Evolutionary conservation across 2,329 filamentous ascomycete species (phyloP).

Genomic region (Beauveria rudraprayagi): DNA sequence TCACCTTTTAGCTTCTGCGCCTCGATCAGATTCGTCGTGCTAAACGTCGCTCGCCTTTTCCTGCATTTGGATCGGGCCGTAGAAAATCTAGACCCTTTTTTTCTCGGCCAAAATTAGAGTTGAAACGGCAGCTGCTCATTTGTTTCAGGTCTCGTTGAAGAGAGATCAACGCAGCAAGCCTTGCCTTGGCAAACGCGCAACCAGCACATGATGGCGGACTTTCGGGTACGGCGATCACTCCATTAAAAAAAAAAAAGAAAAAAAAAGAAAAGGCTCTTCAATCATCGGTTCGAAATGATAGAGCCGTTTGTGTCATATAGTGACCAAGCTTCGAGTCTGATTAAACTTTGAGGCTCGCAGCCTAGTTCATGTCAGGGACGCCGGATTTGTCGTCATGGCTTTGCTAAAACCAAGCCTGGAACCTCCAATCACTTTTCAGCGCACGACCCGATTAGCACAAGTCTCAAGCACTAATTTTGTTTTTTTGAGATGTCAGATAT

Average conservation of each 20-base stretch:
- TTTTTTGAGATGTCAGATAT: not conserved
- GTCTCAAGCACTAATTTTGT: not conserved
- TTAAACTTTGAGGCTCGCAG: constrained; percentile 1
- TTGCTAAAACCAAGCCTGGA: not conserved
- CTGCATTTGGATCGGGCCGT: no score
- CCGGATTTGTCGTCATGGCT: not conserved
- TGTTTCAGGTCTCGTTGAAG: not conserved
- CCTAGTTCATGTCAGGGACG: not conserved
- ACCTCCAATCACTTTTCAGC: not conserved
- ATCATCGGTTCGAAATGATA: not conserved
- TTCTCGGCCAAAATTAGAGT: not conserved
- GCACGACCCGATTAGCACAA: not conserved
- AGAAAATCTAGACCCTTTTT: no score
- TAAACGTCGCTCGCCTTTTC: no score
- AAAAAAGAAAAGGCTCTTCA: not conserved
- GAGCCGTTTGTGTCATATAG: not conserved
- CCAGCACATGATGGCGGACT: not conserved
- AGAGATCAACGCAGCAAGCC: not conserved
- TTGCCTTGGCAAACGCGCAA: not conserved
- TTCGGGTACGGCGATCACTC: not conserved
- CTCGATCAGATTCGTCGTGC: no score
- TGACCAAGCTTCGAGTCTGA: not conserved
- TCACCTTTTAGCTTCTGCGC: no score
- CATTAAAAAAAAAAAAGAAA: not conserved
- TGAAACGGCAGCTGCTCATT: no score